Evolutionary conservation across 768 basidiomycete species (phyloP).

Genomic region (Ramaria sp.): DNA sequence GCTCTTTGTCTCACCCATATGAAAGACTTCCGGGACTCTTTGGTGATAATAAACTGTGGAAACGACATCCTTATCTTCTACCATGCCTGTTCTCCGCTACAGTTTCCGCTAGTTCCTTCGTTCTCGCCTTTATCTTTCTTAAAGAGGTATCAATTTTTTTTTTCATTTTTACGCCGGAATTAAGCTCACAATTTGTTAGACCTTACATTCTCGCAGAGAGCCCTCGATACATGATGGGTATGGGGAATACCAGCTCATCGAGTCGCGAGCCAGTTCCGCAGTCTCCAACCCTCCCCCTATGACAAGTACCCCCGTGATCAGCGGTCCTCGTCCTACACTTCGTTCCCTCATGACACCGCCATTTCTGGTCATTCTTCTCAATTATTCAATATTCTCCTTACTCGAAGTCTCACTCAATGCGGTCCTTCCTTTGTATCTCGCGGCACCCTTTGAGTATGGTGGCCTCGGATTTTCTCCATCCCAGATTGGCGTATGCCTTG

Average conservation of each 20-base stretch:
- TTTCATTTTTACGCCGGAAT: background rate
- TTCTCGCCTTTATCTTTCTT: conserved; percentile 40
- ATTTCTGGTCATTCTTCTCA: conserved; percentile 23
- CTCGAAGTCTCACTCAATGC: conserved; percentile 29
- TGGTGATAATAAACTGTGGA: conserved; percentile 45
- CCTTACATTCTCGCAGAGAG: background rate
- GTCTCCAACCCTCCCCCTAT: background rate
- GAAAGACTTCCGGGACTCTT: conserved; percentile 58
- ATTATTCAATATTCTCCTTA: conserved; percentile 24
- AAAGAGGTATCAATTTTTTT: conserved; percentile 34
- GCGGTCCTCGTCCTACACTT: conserved; percentile 8
- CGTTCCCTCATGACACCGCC: conserved; percentile 22
- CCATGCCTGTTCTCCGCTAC: conserved; percentile 41
- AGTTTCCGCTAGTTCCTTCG: conserved; percentile 26
- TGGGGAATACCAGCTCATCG: conserved; percentile 1
- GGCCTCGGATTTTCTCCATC: conserved; percentile 28
- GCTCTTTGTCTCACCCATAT: conserved; percentile 50
- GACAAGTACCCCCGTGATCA: no score
- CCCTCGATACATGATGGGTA: background rate
- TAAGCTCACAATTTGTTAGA: background rate
- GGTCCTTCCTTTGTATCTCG: conserved; percentile 29
- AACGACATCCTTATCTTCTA: conserved; percentile 62
- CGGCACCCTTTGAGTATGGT: conserved; percentile 28
- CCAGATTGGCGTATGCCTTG: conserved; percentile 28
- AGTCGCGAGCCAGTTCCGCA: background rate